A percentile compares a stretch with the other conserved stretches of the same genome.
phyloP scores from a whole-genome alignment of 768 basidiomycete genomes.

The Tylopilus cervinicoccineus region DNA sequence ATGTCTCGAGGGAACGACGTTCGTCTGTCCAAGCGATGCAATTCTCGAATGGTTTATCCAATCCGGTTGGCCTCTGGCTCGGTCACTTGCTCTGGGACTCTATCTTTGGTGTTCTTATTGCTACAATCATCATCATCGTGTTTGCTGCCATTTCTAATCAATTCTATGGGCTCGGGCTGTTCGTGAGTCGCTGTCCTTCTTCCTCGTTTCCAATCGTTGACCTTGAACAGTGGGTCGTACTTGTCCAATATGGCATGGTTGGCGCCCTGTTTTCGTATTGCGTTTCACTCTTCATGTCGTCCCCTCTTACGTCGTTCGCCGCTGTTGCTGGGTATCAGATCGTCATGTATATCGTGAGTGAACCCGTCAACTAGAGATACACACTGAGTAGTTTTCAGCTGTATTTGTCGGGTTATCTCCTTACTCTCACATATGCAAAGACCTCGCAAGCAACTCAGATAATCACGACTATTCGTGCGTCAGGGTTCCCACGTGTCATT shows the following conservation, averaged over 20 bases:
- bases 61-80: constrained; percentile 71
- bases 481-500: not conserved
- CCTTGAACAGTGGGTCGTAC: constrained; percentile 56
- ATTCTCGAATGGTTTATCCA: constrained; percentile 66
- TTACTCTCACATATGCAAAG: constrained; percentile 71
- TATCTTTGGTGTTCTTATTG: constrained; percentile 51
- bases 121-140: constrained; percentile 61
- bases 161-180: constrained; percentile 64
- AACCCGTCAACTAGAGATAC: not conserved
- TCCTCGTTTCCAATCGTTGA: not conserved
- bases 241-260: constrained; percentile 67
- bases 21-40: constrained; percentile 78
- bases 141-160: constrained; percentile 55
- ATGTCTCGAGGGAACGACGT: constrained; percentile 68
- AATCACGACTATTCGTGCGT: constrained; percentile 57
- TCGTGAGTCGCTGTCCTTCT: constrained; percentile 39
- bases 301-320: constrained; percentile 72
- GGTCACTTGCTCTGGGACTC: constrained; percentile 77
- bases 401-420: constrained; percentile 63
- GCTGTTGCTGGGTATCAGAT: constrained; percentile 69
- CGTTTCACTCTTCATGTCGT: constrained; percentile 53
- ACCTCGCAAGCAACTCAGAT: constrained; percentile 48
- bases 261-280: constrained; percentile 69
- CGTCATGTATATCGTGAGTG: constrained; percentile 63
- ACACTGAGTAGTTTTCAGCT: constrained; percentile 35